Conservation (phyloP, 768 basidiomycete genomes). For the Multifurca ochricompacta region DNA sequence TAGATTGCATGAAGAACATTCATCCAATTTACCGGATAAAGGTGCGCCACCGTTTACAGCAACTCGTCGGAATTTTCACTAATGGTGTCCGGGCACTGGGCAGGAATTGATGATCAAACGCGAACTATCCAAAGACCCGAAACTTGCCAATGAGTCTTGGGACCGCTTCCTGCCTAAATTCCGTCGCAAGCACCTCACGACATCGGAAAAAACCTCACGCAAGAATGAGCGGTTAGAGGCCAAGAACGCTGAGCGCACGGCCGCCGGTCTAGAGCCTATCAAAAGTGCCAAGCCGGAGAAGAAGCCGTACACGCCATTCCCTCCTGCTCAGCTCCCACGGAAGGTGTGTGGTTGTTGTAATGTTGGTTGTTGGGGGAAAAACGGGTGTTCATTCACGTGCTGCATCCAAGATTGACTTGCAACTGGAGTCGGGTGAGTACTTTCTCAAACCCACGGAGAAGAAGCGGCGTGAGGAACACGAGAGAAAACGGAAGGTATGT, state of each 20-base stretch:
- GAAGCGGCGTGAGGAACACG: conserved; percentile 61
- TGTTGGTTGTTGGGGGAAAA: neutral
- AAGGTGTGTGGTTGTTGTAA: conserved; percentile 50
- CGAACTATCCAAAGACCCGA: conserved; percentile 96
- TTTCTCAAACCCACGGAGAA: conserved; percentile 92
- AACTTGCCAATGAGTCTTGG: conserved; percentile 90
- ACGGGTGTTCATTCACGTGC: neutral
- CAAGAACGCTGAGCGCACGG: conserved; percentile 56
- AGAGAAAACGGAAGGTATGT: conserved; percentile 68
- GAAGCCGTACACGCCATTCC: conserved; percentile 98
- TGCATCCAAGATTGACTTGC: conserved; percentile 70
- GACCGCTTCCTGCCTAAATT: conserved; percentile 96
- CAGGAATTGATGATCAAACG: conserved; percentile 98
- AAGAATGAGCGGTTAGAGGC: conserved; percentile 68
- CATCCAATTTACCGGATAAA: conserved; percentile 99
- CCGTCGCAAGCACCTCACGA: conserved; percentile 86
- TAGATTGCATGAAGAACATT: conserved; percentile 99
- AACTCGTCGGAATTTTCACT: neutral
- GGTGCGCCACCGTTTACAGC: conserved; percentile 33
- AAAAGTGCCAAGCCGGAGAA: conserved; percentile 48
- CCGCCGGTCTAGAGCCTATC: conserved; percentile 52
- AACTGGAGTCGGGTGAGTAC: conserved; percentile 96
- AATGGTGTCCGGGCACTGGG: neutral
- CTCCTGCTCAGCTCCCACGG: conserved; percentile 86
- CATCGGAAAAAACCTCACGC: conserved; percentile 86